Base-by-base conservation (phyloP, 164 flowering plant genomes). In the Magnolia sinica region DNA sequence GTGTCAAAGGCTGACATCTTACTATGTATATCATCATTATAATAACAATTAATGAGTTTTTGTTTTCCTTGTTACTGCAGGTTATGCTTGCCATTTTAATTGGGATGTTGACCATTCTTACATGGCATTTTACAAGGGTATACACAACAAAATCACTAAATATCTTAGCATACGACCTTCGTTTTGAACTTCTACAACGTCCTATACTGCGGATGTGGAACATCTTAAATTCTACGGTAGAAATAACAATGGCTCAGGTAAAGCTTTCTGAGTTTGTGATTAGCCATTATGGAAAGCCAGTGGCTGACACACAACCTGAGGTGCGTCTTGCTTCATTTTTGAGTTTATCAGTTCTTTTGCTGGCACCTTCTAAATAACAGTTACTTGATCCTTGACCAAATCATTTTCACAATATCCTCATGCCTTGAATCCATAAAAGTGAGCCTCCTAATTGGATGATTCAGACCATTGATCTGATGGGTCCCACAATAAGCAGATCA, bases 181-280 rank as follows among this genome's bases (percentile, higher is more conserved):
- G 99, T 0, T 89, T 83, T 75, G 97, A 96, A 73, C 94, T 96
- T 81, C 88, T 96, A n/a, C 99, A 94, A 69, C 89, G 98, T 10
- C 99, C 99, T 2, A 79, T 96, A 23, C 75, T 94, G 51, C 77
- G 99, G 65, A 94, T 96, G 99, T 96, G 99, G 98, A 94, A 88
- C 87, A 88, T 94, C 70, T 81, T 96, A 75, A 96, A 96, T 81
- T 85, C 98, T 23, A 96, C 99, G 1, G 84, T 88, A 27, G 99
- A 96, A 76, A 87, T 94, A 68, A 90, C 99, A 6, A 85, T 88
- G 70, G 91, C 99, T 3, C 99, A 96, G 78, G 97, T 96, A 63
- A 94, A 91, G 89, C 88, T 96, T 61, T 92, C 97, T 37, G 93
- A 94, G 79, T 92, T 88, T 81, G 96, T 94, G 0, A 89, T 96